Percentiles rank a stretch among this genome's conserved stretches.
Conservation (phyloP, 1,284 basidiomycete species). For the Tausonia pullulans region DNA sequence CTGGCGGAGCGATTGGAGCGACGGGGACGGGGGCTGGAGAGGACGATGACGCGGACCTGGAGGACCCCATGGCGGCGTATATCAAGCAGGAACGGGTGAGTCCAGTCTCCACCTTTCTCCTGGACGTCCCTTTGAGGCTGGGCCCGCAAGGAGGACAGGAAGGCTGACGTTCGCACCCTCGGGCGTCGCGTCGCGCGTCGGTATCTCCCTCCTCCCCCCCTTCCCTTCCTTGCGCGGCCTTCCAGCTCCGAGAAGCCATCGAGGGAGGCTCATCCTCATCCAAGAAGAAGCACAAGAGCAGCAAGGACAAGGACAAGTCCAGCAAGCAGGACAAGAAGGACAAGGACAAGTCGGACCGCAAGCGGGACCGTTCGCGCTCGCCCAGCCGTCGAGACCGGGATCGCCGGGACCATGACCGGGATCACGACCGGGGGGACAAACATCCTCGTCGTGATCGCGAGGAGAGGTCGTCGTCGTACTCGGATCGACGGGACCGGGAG, state of each 20-base stretch:
- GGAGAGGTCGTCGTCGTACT: not conserved
- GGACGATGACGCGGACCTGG: conserved; percentile 69
- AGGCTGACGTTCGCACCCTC: not conserved
- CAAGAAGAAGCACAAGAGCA: conserved; percentile 7
- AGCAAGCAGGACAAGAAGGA: conserved; percentile 6
- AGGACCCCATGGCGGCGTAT: conserved; percentile 96
- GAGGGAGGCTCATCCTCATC: not conserved
- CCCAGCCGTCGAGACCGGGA: not conserved
- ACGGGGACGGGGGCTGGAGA: conserved; percentile 36
- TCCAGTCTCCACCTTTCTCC: not conserved
- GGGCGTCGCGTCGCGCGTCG: not conserved
- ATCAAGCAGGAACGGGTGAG: conserved; percentile 24
- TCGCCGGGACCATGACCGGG: not conserved
- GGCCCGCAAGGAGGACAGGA: not conserved
- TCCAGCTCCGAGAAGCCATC: not conserved
- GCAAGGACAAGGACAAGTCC: conserved; percentile 4
- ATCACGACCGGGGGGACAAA: no score
- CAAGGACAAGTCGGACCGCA: not conserved
- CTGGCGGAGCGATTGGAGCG: not conserved
- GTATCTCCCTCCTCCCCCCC: not conserved
- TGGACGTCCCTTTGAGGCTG: not conserved
- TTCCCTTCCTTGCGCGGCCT: not conserved
- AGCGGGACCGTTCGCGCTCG: not conserved
- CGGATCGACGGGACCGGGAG: not conserved
- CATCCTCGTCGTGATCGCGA: not conserved